phyloP scores from a whole-genome alignment of 2,329 filamentous ascomycete genomes.

The Botrytis squamosa region DNA sequence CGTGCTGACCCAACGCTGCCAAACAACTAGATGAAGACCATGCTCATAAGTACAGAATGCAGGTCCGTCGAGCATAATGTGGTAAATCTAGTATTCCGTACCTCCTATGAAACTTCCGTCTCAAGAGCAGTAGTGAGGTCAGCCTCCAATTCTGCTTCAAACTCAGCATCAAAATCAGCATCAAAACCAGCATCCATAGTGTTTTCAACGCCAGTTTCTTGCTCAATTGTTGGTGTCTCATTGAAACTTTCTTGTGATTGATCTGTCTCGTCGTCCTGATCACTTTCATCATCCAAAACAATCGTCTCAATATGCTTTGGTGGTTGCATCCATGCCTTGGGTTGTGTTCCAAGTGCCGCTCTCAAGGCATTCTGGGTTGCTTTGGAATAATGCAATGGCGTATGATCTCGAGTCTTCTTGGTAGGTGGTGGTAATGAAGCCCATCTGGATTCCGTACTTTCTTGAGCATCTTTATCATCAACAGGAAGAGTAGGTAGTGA shows the following conservation, averaged over 20 bases:
- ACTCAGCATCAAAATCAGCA: background rate
- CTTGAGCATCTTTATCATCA: background rate
- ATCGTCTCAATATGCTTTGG: background rate
- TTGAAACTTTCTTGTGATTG: conserved; percentile 8
- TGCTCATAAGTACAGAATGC: background rate
- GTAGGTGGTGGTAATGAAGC: conserved; percentile 8
- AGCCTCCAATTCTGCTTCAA: conserved; percentile 9
- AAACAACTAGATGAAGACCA: too few relatives aligned
- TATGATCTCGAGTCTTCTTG: background rate
- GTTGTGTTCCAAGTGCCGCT: background rate
- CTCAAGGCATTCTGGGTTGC: conserved; percentile 3
- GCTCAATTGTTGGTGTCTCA: background rate
- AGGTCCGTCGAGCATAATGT: too few relatives aligned
- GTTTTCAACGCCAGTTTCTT: background rate
- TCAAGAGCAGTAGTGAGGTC: conserved; percentile 6
- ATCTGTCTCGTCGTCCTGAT: background rate
- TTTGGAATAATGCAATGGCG: background rate
- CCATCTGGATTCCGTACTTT: conserved; percentile 1
- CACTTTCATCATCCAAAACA: conserved; percentile 11
- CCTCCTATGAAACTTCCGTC: background rate
- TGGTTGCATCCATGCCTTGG: conserved; percentile 10
- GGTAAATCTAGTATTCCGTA: background rate
- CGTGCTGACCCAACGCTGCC: background rate
- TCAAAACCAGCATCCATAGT: background rate
- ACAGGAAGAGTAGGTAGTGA: background rate